Evolutionary conservation across 306 rosid genomes (phyloP).

Genomic region (Sechiopsis laciniata): DNA sequence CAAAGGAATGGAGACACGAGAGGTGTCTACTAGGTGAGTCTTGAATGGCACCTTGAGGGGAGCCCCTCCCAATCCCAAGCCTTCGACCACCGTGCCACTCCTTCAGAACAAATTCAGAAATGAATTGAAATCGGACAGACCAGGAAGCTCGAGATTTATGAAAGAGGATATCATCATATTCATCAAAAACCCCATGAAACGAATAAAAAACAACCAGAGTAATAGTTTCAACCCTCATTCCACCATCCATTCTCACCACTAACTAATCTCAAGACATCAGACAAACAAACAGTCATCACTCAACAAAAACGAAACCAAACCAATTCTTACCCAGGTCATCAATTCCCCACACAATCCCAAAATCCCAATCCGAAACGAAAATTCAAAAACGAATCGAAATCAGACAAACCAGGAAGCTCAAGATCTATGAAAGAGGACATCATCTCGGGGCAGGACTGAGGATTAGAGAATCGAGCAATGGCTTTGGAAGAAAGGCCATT

Average conservation of each 20-base stretch:
- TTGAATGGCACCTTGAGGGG: no score
- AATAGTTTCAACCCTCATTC: neutral
- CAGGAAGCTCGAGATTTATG: constrained; percentile 86
- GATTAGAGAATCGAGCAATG: constrained; percentile 67
- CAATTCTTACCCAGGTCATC: neutral
- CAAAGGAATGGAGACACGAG: no score
- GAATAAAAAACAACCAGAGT: neutral
- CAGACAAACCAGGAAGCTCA: constrained; percentile 55
- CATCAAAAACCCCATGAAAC: neutral
- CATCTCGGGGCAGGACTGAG: constrained; percentile 75
- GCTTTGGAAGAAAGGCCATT: constrained; percentile 76
- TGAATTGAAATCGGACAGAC: constrained; percentile 22
- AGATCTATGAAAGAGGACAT: constrained; percentile 93
- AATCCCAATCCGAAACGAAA: neutral
- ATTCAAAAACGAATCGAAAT: neutral
- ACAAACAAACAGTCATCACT: neutral
- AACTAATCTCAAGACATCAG: neutral
- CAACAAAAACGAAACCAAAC: neutral
- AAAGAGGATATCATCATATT: constrained; percentile 48
- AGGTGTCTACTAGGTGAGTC: no score
- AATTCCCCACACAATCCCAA: neutral
- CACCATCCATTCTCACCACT: neutral
- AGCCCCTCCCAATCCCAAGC: no score
- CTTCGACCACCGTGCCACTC: no score
- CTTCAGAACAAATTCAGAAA: no score